Evolutionary conservation across 2,329 filamentous ascomycete genomes (phyloP).

Genomic region (Talaromyces rugulosus): DNA sequence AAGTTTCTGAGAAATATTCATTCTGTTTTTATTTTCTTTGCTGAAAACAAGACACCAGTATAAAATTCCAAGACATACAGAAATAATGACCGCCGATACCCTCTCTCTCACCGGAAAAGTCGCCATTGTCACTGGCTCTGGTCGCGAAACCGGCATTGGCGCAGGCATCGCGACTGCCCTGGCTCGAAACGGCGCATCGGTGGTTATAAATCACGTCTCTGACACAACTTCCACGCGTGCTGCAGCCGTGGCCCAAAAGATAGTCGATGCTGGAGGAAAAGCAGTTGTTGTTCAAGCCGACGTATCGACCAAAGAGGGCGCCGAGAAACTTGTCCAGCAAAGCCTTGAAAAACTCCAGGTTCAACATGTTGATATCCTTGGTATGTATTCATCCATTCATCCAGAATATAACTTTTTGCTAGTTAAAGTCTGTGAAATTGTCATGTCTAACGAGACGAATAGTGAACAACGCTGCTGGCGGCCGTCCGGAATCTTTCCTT

Average conservation of each 20-base stretch:
- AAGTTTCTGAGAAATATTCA: neutral
- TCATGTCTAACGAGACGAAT: conserved; percentile 1
- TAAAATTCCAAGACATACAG: neutral
- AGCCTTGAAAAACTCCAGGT: conserved; percentile 11
- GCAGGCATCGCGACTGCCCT: conserved; percentile 28
- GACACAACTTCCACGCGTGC: conserved; percentile 16
- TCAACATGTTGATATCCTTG: conserved; percentile 20
- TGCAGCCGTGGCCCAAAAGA: conserved; percentile 14
- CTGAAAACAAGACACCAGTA: neutral
- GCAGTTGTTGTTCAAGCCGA: conserved; percentile 19
- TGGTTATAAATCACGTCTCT: conserved; percentile 24
- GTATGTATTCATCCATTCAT: conserved; percentile 12
- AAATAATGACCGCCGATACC: conserved; percentile 15
- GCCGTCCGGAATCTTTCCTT: conserved; percentile 10
- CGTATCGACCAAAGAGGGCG: conserved; percentile 15
- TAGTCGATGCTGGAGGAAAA: conserved; percentile 14
- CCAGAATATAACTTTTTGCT: too few species aligned
- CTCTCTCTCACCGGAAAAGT: conserved; percentile 31
- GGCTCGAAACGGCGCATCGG: conserved; percentile 25
- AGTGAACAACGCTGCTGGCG: conserved; percentile 21
- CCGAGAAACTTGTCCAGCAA: conserved; percentile 14
- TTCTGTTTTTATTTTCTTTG: neutral
- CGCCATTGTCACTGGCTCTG: conserved; percentile 36
- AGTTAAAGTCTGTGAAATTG: neutral
- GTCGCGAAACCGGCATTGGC: conserved; percentile 31